phyloP scores from a whole-genome alignment of 2,329 filamentous ascomycete genomes.

The Didymella sp. region DNA sequence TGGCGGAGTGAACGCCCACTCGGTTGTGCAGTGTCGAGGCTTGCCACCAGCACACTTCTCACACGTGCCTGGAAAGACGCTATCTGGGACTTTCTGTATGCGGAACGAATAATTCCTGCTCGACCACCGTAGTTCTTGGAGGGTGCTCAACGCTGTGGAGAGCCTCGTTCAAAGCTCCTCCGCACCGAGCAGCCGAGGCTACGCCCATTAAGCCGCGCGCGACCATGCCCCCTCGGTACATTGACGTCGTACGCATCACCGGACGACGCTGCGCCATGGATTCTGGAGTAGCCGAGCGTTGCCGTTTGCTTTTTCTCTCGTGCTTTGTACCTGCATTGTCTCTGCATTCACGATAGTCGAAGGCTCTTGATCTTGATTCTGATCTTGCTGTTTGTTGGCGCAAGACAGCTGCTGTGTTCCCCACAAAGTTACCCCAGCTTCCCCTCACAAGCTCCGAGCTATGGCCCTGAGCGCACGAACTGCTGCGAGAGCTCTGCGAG shows the following conservation, averaged over 20 bases:
- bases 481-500: slow-evolving; percentile 68
- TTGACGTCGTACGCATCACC: slow-evolving; percentile 26
- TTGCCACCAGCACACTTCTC: slow-evolving; percentile 23
- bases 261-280: slow-evolving; percentile 24
- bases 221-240: slow-evolving; percentile 44
- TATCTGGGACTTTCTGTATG: not conserved
- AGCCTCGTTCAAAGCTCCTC: too few species aligned
- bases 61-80: slow-evolving; percentile 7
- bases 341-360: slow-evolving; percentile 10
- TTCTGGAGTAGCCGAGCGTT: slow-evolving; percentile 39
- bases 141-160: too few species aligned
- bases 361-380: too few species aligned
- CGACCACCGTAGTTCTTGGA: slow-evolving; percentile 1
- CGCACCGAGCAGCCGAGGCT: slow-evolving; percentile 42
- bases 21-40: slow-evolving; percentile 21
- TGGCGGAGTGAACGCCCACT: slow-evolving; percentile 26
- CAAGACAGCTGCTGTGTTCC: slow-evolving; percentile 26
- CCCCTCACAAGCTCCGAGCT: slow-evolving; percentile 39
- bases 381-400: slow-evolving; percentile 21
- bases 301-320: slow-evolving; percentile 34
- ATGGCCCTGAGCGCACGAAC: slow-evolving; percentile 72
- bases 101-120: too few species aligned
- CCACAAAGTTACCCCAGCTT: slow-evolving; percentile 36
- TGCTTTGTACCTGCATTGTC: slow-evolving; percentile 12
- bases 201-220: slow-evolving; percentile 32